Conservation (phyloP, 2,329 filamentous ascomycete genomes). For the Nothophoma quercina region DNA sequence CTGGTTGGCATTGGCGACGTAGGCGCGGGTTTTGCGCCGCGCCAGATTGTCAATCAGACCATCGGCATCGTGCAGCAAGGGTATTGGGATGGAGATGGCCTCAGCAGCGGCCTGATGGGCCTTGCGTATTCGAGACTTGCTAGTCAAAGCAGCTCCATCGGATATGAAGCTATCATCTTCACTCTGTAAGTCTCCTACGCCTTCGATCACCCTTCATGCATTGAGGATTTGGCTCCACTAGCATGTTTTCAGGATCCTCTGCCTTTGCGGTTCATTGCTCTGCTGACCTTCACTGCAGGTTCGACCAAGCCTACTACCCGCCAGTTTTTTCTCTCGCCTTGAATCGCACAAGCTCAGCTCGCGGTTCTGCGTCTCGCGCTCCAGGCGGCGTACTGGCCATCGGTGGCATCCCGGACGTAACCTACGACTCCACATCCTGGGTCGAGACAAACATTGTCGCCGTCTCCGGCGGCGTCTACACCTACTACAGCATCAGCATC, state of each 20-base stretch:
- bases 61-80: conserved; percentile 40
- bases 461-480: conserved; percentile 22
- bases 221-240: no score
- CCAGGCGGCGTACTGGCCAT: conserved; percentile 41
- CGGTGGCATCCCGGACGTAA: conserved; percentile 36
- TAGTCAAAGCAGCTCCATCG: conserved; percentile 18
- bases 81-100: conserved; percentile 38
- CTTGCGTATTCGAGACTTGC: conserved; percentile 34
- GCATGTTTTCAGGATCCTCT: no score
- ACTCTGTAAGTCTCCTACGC: conserved; percentile 28
- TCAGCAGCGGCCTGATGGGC: conserved; percentile 41
- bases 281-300: background rate
- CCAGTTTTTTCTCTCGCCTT: conserved; percentile 38
- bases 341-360: conserved; percentile 19
- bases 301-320: conserved; percentile 18
- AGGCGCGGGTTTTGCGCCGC: conserved; percentile 14
- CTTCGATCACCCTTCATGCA: no score
- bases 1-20: conserved; percentile 28
- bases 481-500: conserved; percentile 37
- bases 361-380: conserved; percentile 7
- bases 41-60: conserved; percentile 28
- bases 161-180: conserved; percentile 35
- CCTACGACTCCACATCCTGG: conserved; percentile 22
- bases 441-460: conserved; percentile 29
- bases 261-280: no score